Base-by-base conservation (phyloP, 331 rosid species). In the Malus hybrid region DNA sequence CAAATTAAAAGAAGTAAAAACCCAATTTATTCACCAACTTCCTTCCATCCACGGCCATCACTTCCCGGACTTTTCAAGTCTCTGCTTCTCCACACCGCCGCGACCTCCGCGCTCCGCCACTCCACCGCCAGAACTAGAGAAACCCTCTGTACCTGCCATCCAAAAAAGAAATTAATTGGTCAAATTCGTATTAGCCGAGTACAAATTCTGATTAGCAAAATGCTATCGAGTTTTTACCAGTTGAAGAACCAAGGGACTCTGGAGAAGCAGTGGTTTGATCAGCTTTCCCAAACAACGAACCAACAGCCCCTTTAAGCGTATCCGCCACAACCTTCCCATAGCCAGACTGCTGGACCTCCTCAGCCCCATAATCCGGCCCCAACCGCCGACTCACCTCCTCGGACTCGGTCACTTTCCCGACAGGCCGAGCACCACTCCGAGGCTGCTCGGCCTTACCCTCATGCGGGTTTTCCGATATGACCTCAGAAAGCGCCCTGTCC, bases 361-460 rank as follows among this genome's bases (percentile, higher is more conserved):
- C 86, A 72, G 77, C 80, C 29, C 69, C 72, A 27, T 65, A 72
- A 27, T 63, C 55, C 13, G 16, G 13, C 1, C 93, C 96, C 73
- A 92, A 80, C 59, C 66, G 68, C 34, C 29, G 65, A 15, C 20
- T 74, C 60, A 88, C 87, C 42, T 84, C 94, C 72, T 54, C 84
- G 1, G 91, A 81, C 80, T 88, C 88, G 0, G 85, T 83, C 67
- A 85, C 98, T 78, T 73, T 82, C 36, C 82, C 96, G 63, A 73
- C 16, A 0, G 77, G 78, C 60, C 1, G 5, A 11, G 1, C 39
- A 16, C 57, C 20, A 7, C 57, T 52, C 57, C 10, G 4, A 15
- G 39, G 13, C 24, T 75, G 74, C 20, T 75, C 87, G 2, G 81
- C 73, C 75, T 72, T 79, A 1, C 54, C 31, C 77, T 57, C 78